A percentile compares a stretch with the other conserved stretches of the same genome.
Evolutionary conservation across 176 grass and related monocot genomes (phyloP).

Genomic region (Lolium multiflorum): DNA sequence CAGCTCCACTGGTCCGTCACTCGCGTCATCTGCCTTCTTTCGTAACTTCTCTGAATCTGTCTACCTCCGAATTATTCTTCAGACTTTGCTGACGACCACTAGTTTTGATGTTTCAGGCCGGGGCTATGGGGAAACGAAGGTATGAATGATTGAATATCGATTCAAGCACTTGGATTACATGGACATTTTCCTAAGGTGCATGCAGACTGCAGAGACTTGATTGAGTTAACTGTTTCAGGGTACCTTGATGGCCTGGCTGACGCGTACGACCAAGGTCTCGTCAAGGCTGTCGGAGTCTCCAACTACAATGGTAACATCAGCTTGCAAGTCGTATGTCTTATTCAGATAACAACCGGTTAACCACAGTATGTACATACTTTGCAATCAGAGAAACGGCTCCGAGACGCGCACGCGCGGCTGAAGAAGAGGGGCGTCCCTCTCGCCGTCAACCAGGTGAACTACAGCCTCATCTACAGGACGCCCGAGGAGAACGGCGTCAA

Average conservation of each 20-base stretch:
- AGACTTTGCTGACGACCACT: neutral
- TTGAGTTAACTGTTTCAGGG: constrained; percentile 40
- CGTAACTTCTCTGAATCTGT: neutral
- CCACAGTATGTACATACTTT: neutral
- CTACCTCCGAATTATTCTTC: neutral
- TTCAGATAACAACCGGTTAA: neutral
- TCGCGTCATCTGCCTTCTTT: neutral
- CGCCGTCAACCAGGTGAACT: constrained; percentile 85
- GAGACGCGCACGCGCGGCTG: constrained; percentile 39
- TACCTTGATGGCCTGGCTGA: constrained; percentile 93
- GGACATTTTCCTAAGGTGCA: neutral
- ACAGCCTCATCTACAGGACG: constrained; percentile 75
- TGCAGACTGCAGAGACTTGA: neutral
- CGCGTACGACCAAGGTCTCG: constrained; percentile 89
- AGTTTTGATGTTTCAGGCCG: constrained; percentile 66
- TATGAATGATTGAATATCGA: no score
- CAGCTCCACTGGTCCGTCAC: constrained; percentile 83
- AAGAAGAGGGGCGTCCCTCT: constrained; percentile 54
- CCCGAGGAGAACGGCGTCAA: constrained; percentile 79
- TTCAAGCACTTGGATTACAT: neutral
- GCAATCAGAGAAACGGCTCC: constrained; percentile 16
- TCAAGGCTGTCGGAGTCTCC: constrained; percentile 93
- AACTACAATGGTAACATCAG: constrained; percentile 73
- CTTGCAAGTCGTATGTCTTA: constrained; percentile 10
- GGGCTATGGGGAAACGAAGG: constrained; percentile 97